Conservation (phyloP, 768 basidiomycete genomes). For the Mycena epipterygia region DNA sequence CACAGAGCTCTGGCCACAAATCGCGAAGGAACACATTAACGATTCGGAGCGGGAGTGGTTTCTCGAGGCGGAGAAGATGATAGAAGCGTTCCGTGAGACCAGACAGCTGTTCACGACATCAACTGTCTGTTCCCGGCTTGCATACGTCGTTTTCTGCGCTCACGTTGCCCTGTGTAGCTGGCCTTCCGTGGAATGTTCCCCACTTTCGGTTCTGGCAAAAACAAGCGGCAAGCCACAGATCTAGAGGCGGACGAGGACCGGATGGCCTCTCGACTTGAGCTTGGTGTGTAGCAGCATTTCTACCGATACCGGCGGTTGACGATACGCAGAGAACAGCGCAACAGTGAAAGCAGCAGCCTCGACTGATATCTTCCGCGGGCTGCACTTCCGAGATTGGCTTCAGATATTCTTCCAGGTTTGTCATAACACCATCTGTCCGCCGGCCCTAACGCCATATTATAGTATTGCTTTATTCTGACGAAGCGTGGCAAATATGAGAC, state of each 20-base stretch:
- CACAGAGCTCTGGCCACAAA: constrained; percentile 71
- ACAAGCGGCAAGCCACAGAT: constrained; percentile 7
- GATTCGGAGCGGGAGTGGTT: constrained; percentile 83
- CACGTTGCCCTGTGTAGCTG: constrained; percentile 1
- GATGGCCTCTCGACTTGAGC: constrained; percentile 34
- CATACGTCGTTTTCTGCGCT: neutral
- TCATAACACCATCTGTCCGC: neutral
- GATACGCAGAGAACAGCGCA: constrained; percentile 62
- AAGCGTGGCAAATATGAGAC: constrained; percentile 71
- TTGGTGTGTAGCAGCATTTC: constrained; percentile 17
- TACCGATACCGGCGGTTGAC: neutral
- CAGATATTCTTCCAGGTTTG: constrained; percentile 85
- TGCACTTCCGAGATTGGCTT: constrained; percentile 90
- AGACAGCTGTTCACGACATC: constrained; percentile 82
- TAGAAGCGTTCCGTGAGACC: constrained; percentile 92
- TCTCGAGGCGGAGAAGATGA: constrained; percentile 84
- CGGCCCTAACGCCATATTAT: constrained; percentile 12
- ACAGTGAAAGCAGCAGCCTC: constrained; percentile 61
- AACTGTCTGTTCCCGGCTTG: neutral
- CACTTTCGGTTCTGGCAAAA: neutral
- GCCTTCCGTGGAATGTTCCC: constrained; percentile 34
- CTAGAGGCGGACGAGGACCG: constrained; percentile 32
- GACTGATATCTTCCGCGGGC: constrained; percentile 82
- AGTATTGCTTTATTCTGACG: constrained; percentile 86
- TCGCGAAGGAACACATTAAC: constrained; percentile 54